A percentile compares a stretch with the other conserved stretches of the same genome.
Conservation (phyloP, 768 basidiomycete genomes). For the Multifurca ochricompacta region DNA sequence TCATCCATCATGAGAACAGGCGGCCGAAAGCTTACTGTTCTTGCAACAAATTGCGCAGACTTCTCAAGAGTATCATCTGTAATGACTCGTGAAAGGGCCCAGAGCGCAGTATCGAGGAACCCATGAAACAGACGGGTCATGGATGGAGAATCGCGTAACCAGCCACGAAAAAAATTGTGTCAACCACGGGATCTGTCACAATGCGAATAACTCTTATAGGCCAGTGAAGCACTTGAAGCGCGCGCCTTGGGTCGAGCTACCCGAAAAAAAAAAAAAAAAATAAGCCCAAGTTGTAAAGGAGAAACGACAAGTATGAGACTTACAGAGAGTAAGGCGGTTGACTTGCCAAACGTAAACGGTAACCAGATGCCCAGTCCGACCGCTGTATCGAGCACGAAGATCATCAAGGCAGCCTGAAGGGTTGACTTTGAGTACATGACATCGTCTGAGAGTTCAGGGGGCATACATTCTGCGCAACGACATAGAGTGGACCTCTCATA, state of each 20-base stretch:
- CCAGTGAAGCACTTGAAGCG: slow-evolving; percentile 63
- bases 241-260: slow-evolving; percentile 67
- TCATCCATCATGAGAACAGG: background rate
- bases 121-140: slow-evolving; percentile 8
- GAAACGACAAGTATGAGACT: slow-evolving; percentile 26
- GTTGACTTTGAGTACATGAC: slow-evolving; percentile 1
- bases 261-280: too few species aligned
- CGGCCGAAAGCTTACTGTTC: slow-evolving; percentile 6
- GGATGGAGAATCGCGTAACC: slow-evolving; percentile 40
- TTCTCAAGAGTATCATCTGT: slow-evolving; percentile 4
- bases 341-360: slow-evolving; percentile 88
- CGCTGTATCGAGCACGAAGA: slow-evolving; percentile 76
- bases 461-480: slow-evolving; percentile 77
- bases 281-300: background rate
- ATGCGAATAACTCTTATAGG: slow-evolving; percentile 75
- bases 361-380: slow-evolving; percentile 77
- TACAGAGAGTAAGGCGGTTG: slow-evolving; percentile 69
- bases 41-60: background rate
- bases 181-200: slow-evolving; percentile 79
- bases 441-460: slow-evolving; percentile 9
- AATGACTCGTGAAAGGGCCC: slow-evolving; percentile 2
- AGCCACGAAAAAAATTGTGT: slow-evolving; percentile 48
- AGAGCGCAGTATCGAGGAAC: background rate
- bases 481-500: slow-evolving; percentile 75
- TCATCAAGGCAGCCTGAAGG: slow-evolving; percentile 75